A percentile compares a stretch with the other conserved stretches of the same genome.
phyloP scores from a whole-genome alignment of 257 asterid species.

The Pogostemon cablin region DNA sequence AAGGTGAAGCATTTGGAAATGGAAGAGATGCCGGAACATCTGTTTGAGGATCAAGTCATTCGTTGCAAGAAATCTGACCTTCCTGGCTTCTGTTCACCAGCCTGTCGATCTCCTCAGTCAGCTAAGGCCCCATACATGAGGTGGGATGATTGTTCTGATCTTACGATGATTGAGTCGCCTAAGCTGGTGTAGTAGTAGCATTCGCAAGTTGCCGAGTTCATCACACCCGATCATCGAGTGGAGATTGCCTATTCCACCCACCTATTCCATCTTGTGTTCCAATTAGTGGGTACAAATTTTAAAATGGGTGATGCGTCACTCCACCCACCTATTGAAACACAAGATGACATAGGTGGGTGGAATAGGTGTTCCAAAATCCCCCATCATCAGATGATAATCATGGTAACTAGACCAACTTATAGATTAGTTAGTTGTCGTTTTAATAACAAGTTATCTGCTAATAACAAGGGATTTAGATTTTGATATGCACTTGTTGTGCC shows the following conservation, averaged over 20 bases:
- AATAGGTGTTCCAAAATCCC: not conserved
- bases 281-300: too few relatives aligned
- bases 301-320: too few relatives aligned
- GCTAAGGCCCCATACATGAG: constrained; percentile 40
- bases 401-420: not conserved
- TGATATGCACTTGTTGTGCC: not conserved
- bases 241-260: too few relatives aligned
- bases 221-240: too few relatives aligned
- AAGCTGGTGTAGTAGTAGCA: constrained; percentile 23
- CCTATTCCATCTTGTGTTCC: too few relatives aligned
- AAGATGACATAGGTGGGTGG: too few relatives aligned
- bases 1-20: constrained; percentile 43
- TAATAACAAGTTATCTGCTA: constrained; percentile 3
- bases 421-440: constrained; percentile 11
- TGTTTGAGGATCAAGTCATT: constrained; percentile 36
- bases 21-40: constrained; percentile 51
- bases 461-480: constrained; percentile 10
- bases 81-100: constrained; percentile 45
- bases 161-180: constrained; percentile 51
- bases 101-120: constrained; percentile 54
- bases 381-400: constrained; percentile 40
- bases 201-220: not conserved
- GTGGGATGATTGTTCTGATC: constrained; percentile 55
- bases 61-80: constrained; percentile 27
- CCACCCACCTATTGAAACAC: too few relatives aligned